A percentile compares a stretch with the other conserved stretches of the same genome.
Evolutionary conservation across 2,329 filamentous ascomycete genomes (phyloP).

Genomic region (Trematosphaeria pertusa): DNA sequence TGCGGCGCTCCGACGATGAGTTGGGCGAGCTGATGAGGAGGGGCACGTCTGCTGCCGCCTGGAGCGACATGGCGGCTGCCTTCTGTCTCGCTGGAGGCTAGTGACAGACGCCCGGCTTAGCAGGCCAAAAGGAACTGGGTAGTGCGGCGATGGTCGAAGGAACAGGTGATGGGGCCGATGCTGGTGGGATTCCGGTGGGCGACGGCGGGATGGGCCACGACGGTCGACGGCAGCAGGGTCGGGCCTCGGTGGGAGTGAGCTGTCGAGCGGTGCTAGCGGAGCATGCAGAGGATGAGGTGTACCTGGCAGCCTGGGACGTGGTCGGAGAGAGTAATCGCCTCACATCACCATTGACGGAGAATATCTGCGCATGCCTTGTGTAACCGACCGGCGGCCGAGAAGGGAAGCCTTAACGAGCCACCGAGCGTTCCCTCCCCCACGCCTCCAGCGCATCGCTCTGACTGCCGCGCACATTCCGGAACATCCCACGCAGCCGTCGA

Average conservation of each 20-base stretch:
- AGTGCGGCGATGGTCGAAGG: neutral
- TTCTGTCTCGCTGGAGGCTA: neutral
- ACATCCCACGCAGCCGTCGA: conserved; percentile 15
- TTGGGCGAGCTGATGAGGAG: conserved; percentile 78
- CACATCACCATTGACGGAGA: neutral
- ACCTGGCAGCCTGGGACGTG: neutral
- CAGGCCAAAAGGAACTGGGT: neutral
- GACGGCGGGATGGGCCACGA: too few species aligned
- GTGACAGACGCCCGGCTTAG: neutral
- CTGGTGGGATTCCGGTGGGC: neutral
- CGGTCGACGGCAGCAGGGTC: neutral
- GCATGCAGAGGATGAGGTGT: neutral
- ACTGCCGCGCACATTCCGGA: conserved; percentile 7
- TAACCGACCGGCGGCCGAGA: conserved; percentile 1
- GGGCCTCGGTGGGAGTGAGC: too few species aligned
- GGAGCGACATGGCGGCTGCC: conserved; percentile 39
- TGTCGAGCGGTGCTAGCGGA: neutral
- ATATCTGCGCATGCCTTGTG: neutral
- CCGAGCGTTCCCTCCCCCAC: neutral
- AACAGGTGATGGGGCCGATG: conserved; percentile 5
- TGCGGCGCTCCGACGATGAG: conserved; percentile 83
- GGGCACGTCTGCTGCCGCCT: conserved; percentile 72
- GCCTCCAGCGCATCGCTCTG: conserved; percentile 4
- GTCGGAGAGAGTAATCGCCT: neutral
- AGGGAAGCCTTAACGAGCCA: conserved; percentile 11